phyloP scores from a whole-genome alignment of 1,139 yeast species.

The Debaryomyces nepalensis region DNA sequence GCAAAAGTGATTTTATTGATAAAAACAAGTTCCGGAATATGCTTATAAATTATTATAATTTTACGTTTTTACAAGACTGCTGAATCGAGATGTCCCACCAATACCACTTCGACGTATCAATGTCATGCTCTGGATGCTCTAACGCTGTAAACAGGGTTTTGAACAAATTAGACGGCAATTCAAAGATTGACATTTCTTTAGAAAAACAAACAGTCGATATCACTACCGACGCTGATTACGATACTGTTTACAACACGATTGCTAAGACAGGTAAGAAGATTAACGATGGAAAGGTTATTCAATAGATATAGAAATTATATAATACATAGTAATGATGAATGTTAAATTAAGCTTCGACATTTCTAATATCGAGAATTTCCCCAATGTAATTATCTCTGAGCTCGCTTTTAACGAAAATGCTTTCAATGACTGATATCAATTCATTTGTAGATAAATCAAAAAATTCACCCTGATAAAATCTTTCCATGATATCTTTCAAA shows the following conservation, averaged over 20 bases:
- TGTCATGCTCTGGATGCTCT: slow-evolving; percentile 89
- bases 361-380: slow-evolving; percentile 53
- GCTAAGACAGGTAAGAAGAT: slow-evolving; percentile 91
- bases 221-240: slow-evolving; percentile 66
- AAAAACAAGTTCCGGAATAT: no score
- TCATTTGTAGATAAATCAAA: slow-evolving; percentile 74
- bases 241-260: slow-evolving; percentile 76
- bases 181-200: slow-evolving; percentile 70
- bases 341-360: slow-evolving; percentile 9
- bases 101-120: slow-evolving; percentile 76
- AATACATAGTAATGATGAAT: background rate
- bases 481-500: slow-evolving; percentile 68
- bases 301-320: slow-evolving; percentile 20
- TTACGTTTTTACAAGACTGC: no score
- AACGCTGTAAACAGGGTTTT: slow-evolving; percentile 84
- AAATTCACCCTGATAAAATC: slow-evolving; percentile 74
- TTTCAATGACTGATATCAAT: slow-evolving; percentile 57
- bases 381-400: slow-evolving; percentile 61
- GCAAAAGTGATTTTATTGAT: no score
- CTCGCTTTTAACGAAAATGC: slow-evolving; percentile 73
- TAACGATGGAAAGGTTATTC: slow-evolving; percentile 59
- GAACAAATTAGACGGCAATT: slow-evolving; percentile 73
- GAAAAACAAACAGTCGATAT: slow-evolving; percentile 86
- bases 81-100: slow-evolving; percentile 41
- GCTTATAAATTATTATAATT: no score